A percentile compares a stretch with the other conserved stretches of the same genome.
Conservation (phyloP, 2,329 filamentous ascomycete genomes). For the Arthrocladium fulminans region DNA sequence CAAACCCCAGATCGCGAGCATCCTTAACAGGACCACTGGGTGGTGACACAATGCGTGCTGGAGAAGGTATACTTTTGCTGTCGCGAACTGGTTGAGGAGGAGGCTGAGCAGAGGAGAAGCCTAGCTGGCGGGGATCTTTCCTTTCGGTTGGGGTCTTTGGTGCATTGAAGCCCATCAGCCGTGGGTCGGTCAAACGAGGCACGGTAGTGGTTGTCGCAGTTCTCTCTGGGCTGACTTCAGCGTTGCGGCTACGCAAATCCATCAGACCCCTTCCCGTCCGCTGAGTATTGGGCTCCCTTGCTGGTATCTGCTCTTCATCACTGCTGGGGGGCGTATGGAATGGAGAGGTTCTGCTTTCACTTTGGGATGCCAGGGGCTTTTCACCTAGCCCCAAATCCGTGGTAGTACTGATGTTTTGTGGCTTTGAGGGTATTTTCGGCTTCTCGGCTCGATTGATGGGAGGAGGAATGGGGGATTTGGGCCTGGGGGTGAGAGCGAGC, state of each 20-base stretch:
- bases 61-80: constrained; percentile 11
- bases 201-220: not conserved
- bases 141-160: not conserved
- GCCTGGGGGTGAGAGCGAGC: constrained; percentile 5
- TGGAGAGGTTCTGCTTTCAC: constrained; percentile 55
- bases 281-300: constrained; percentile 18
- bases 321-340: constrained; percentile 81
- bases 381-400: not conserved
- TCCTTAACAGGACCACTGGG: constrained; percentile 15
- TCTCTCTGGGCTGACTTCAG: not conserved
- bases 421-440: constrained; percentile 53
- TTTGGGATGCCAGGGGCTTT: constrained; percentile 23
- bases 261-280: not conserved
- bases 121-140: constrained; percentile 18
- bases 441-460: constrained; percentile 76
- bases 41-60: not conserved
- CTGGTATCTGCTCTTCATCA: constrained; percentile 42
- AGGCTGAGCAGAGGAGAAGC: constrained; percentile 13
- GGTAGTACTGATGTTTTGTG: constrained; percentile 16
- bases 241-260: not conserved
- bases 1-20: constrained; percentile 27
- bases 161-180: constrained; percentile 4
- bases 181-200: not conserved
- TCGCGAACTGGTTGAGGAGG: constrained; percentile 14
- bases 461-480: constrained; percentile 48